Evolutionary conservation across 2,329 filamentous ascomycete genomes (phyloP).

Genomic region (Colletotrichum liaoningense): DNA sequence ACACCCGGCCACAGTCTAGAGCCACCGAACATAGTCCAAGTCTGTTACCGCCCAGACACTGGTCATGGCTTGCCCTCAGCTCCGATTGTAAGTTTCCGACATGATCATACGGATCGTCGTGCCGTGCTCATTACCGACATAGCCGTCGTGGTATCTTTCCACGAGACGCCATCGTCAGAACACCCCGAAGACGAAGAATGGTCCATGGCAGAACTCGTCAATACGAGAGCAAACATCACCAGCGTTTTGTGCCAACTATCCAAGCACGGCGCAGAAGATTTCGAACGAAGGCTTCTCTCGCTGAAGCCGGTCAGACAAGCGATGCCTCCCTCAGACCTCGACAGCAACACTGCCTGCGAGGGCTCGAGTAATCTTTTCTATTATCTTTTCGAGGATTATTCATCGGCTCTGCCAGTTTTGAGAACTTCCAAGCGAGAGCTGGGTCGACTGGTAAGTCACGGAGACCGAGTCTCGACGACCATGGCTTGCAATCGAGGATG

Average conservation of each 20-base stretch:
- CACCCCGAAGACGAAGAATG: conserved; percentile 38
- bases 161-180: conserved; percentile 63
- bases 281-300: conserved; percentile 53
- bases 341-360: conserved; percentile 2
- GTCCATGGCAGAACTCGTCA: conserved; percentile 44
- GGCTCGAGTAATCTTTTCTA: conserved; percentile 59
- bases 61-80: conserved; percentile 79
- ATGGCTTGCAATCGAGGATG: neutral
- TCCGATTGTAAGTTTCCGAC: conserved; percentile 64
- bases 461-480: neutral
- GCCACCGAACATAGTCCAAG: conserved; percentile 38
- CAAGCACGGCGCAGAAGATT: conserved; percentile 48
- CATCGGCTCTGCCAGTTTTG: conserved; percentile 67
- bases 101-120: neutral
- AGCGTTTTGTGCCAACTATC: conserved; percentile 53
- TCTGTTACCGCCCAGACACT: conserved; percentile 58
- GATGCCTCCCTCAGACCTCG: conserved; percentile 29
- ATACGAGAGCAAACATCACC: conserved; percentile 52
- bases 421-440: conserved; percentile 58
- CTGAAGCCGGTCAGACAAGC: conserved; percentile 52
- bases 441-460: neutral
- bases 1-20: conserved; percentile 48
- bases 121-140: conserved; percentile 32
- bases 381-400: conserved; percentile 76
- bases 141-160: conserved; percentile 78